Evolutionary conservation across 768 basidiomycete species (phyloP), one percentile per base, ranked within the genome.

Genomic region (Podaxis sp.): DNA sequence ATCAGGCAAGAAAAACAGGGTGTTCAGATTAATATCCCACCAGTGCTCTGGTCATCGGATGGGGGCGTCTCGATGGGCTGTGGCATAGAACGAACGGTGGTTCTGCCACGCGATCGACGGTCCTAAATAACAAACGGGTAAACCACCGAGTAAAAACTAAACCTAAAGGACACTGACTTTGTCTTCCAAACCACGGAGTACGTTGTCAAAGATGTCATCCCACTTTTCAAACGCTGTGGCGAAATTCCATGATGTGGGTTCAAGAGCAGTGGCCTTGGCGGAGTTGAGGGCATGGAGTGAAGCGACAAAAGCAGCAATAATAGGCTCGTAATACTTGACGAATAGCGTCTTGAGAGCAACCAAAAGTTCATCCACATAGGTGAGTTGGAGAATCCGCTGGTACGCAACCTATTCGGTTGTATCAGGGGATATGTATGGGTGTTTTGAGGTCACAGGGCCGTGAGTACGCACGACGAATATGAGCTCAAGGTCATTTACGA

Each of bases 401-500:
- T 97, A 98, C 40, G 95, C 93, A 57, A 96, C 94, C 94, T 96
- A 67, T 7, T 13, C 18, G 14, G 61, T 35, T 11, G 2, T 9
- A n/a, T 44, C 18, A 44, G 42, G n/a, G 42, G n/a, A n/a, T 44
- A 18, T 44, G 42, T 44, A 18, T 2, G 2, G 5, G 14, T 13
- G 9, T 21, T 44, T 44, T 44, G 5, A 18, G 28, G 32, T 32
- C 32, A 32, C 32, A 32, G 32, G 32, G 32, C 32, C 46, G 36
- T 13, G 23, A 44, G 56, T 47, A 79, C 91, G 65, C 68, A 95
- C 95, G 70, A 97, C 96, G 69, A 99, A 98, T 58, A 98, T 95
- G 67, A 99, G 82, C 63, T 96, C 96, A 48, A 98, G 80, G 63
- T 95, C 94, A 71, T 99, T 99, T 32, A 91, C 88, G 68, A 95